A percentile compares a stretch with the other conserved stretches of the same genome.
Conservation (phyloP, 2,329 filamentous ascomycete species). For the Microsporum canis region DNA sequence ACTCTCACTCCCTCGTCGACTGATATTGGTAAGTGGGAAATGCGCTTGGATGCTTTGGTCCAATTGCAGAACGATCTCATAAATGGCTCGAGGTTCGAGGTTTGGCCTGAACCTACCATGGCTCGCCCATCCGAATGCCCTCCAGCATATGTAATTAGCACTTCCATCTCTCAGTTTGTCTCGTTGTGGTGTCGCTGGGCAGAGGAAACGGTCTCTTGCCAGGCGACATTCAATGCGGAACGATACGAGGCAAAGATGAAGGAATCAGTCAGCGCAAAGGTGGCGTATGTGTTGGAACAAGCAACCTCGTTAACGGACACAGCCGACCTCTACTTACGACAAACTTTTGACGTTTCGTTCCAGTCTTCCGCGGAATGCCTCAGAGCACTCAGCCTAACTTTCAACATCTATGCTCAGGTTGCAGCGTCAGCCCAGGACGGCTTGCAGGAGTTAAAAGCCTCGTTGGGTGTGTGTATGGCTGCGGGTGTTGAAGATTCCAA, state of each 20-base stretch:
- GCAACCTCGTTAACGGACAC: too few species aligned
- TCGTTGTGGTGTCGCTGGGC: neutral
- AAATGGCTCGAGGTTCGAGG: neutral
- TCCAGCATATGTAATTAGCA: neutral
- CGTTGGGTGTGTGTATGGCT: too few species aligned
- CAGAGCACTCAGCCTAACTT: too few species aligned
- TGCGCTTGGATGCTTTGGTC: neutral
- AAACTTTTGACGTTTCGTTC: too few species aligned
- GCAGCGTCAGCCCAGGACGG: too few species aligned
- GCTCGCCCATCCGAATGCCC: neutral
- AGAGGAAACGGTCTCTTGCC: neutral
- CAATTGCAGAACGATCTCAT: neutral
- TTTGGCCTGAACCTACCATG: neutral
- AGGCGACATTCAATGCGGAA: neutral
- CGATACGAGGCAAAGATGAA: neutral
- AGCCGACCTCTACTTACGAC: too few species aligned
- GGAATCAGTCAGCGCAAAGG: neutral
- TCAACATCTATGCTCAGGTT: too few species aligned
- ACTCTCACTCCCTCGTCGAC: neutral
- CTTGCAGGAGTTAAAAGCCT: too few species aligned
- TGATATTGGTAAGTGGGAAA: neutral
- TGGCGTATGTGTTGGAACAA: neutral
- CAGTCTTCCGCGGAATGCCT: too few species aligned
- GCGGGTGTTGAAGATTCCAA: too few species aligned
- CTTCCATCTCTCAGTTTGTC: neutral